Evolutionary conservation across 148 eudicot species (phyloP), one percentile per base, ranked within the genome.

Genomic region (Fagopyrum tataricum): DNA sequence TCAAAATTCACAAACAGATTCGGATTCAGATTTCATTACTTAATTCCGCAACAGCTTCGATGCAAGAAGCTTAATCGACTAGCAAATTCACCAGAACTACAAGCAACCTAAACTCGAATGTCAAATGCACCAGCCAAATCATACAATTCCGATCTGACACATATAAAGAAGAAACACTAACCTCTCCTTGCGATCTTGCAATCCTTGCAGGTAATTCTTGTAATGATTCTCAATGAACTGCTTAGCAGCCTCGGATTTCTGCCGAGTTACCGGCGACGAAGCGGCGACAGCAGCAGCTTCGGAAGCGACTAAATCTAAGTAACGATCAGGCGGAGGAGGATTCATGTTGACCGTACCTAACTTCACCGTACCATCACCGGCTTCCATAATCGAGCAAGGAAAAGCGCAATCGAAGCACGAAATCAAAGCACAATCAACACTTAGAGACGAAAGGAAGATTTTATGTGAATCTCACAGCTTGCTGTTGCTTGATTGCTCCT

Each of bases 141-240:
- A 20, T n/a, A n/a, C 24, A 13, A 62, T 4, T 4, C 44, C 40
- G 48, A n/a, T 6, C 64, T 31, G 37, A 31, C 37, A 31, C 0
- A 31, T 2, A 51, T 37, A 31, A 21, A 20, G 14, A 8, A 47
- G 1, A 39, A 49, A 42, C 20, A 51, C 24, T 9, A 42, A 85
- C 89, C 89, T 83, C 58, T 85, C 86, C 67, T 76, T 77, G 17
- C 89, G 86, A 81, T 85, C 86, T 55, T 85, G 89, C 76, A 85
- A 78, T 12, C 89, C 86, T 56, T 85, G 83, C 40, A 83, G 23
- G 66, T 85, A 76, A 67, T 85, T 85, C 83, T 83, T 85, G 73
- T 85, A 85, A 76, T 85, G 89, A 69, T 85, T 83, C 81, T 85
- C 89, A 72, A 85, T 85, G 44, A 85, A 21, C 83, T 85, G 79